These are phyloP conservation scores for Chloris gayana DNA, from an alignment of 176 grass and related monocot species.

Conservation along the genomic window DNA sequence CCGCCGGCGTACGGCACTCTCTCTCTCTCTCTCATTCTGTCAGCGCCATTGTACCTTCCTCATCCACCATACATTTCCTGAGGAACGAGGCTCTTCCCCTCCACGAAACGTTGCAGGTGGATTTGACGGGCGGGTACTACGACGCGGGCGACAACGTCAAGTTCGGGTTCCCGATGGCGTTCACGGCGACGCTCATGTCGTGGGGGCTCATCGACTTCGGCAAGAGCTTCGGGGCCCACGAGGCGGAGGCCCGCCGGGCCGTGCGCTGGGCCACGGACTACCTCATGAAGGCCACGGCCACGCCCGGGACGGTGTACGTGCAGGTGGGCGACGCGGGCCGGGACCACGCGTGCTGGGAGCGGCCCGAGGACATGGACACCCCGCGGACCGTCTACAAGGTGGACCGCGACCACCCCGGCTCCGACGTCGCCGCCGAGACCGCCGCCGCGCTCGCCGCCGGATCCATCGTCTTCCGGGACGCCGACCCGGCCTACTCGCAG, in stretches of 20 bases:
- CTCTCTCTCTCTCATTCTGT: neutral
- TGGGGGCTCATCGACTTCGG: slow-evolving; percentile 93
- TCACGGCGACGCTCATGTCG: slow-evolving; percentile 86
- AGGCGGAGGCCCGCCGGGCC: slow-evolving; percentile 44
- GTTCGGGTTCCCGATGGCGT: slow-evolving; percentile 98
- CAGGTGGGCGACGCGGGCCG: slow-evolving; percentile 83
- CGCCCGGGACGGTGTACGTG: slow-evolving; percentile 62
- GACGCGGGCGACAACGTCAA: slow-evolving; percentile 96
- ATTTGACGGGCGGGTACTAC: slow-evolving; percentile 87
- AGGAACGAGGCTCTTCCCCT: too few species aligned
- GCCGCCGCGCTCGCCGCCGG: slow-evolving; percentile 81
- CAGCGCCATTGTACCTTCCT: too few species aligned
- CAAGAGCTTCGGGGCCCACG: slow-evolving; percentile 56
- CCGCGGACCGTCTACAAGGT: slow-evolving; percentile 80
- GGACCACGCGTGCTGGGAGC: slow-evolving; percentile 91
- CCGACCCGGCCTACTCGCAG: slow-evolving; percentile 55
- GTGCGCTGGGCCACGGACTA: slow-evolving; percentile 90
- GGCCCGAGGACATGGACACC: slow-evolving; percentile 97
- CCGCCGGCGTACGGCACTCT: slow-evolving; percentile 37
- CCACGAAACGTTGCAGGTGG: slow-evolving; percentile 40
- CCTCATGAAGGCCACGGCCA: slow-evolving; percentile 72
- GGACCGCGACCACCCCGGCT: slow-evolving; percentile 66
- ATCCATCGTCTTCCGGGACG: slow-evolving; percentile 78
- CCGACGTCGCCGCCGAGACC: slow-evolving; percentile 88
- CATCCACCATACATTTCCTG: too few species aligned